A percentile compares a stretch with the other conserved stretches of the same genome.
These are phyloP conservation scores for Paecilomyces dactylethromorphus DNA, from an alignment of 2,329 filamentous ascomycete species.

Conservation along the genomic window DNA sequence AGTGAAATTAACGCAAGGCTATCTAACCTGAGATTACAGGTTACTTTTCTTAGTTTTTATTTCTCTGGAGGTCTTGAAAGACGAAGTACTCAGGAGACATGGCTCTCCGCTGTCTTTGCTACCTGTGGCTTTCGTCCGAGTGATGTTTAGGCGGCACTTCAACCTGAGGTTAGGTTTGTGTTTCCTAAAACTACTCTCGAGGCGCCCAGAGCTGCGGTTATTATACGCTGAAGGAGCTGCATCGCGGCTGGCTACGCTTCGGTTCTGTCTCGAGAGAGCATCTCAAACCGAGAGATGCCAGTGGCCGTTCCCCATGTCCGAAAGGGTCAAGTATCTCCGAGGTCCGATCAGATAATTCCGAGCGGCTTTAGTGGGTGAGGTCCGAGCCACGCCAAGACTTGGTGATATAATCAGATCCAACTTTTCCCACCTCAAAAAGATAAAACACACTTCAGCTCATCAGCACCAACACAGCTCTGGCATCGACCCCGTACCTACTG, in stretches of 20 bases:
- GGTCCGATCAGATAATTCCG: conserved; percentile 12
- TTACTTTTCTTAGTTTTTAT: not conserved
- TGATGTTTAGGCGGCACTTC: not conserved
- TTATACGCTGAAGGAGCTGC: too few species aligned
- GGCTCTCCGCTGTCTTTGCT: not conserved
- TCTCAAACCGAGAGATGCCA: too few species aligned
- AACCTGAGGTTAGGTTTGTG: not conserved
- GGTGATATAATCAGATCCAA: conserved; percentile 22
- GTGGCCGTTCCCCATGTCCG: not conserved
- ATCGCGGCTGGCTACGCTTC: too few species aligned
- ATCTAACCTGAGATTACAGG: not conserved
- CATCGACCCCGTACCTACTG: conserved; percentile 15
- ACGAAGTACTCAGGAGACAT: too few species aligned
- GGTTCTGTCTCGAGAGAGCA: too few species aligned
- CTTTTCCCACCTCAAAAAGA: conserved; percentile 12
- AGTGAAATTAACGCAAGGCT: not conserved
- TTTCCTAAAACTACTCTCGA: too few species aligned
- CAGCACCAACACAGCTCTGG: conserved; percentile 5
- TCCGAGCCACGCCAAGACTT: conserved; percentile 3
- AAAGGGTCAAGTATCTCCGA: not conserved
- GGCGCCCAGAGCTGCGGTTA: too few species aligned
- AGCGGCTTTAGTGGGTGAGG: conserved; percentile 14
- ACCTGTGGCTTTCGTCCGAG: not conserved
- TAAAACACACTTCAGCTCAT: not conserved
- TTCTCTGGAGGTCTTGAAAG: not conserved